Evolutionary conservation across 768 basidiomycete species (phyloP).

Genomic region (Rhizopogon sp.): DNA sequence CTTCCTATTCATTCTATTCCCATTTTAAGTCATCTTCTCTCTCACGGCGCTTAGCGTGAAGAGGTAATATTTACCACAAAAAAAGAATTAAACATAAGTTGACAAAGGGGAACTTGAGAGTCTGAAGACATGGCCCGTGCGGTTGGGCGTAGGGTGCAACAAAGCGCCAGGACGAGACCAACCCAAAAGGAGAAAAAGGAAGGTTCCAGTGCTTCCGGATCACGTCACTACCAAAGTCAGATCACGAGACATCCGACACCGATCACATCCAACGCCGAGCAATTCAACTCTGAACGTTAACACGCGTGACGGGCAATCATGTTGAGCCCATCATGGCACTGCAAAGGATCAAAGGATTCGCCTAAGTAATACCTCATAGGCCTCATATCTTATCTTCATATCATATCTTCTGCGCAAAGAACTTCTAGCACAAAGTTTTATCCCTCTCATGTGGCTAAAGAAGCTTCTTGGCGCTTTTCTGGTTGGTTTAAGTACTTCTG

Average conservation of each 20-base stretch:
- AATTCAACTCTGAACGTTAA: neutral
- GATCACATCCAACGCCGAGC: constrained; percentile 16
- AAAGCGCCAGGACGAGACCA: constrained; percentile 6
- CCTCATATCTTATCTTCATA: no score
- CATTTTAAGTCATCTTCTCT: constrained; percentile 3
- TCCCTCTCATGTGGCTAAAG: no score
- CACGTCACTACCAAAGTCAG: constrained; percentile 27
- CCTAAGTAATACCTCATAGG: no score
- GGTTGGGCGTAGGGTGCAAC: constrained; percentile 15
- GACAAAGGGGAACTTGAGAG: neutral
- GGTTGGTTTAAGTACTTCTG: no score
- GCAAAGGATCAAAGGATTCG: no score
- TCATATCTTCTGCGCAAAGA: no score
- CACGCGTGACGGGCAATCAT: no score
- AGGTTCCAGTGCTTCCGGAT: constrained; percentile 20
- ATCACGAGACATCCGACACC: constrained; percentile 13
- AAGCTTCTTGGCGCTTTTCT: no score
- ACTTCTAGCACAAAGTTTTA: no score
- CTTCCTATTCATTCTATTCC: constrained; percentile 8
- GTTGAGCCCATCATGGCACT: no score
- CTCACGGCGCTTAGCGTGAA: constrained; percentile 3
- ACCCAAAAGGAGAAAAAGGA: constrained; percentile 12
- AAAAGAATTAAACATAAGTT: neutral
- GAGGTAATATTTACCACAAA: neutral
- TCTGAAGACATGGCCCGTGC: constrained; percentile 20